These are phyloP conservation scores for Salvia rosmarinus DNA, from an alignment of 257 asterid genomes.

Conservation along the genomic window DNA sequence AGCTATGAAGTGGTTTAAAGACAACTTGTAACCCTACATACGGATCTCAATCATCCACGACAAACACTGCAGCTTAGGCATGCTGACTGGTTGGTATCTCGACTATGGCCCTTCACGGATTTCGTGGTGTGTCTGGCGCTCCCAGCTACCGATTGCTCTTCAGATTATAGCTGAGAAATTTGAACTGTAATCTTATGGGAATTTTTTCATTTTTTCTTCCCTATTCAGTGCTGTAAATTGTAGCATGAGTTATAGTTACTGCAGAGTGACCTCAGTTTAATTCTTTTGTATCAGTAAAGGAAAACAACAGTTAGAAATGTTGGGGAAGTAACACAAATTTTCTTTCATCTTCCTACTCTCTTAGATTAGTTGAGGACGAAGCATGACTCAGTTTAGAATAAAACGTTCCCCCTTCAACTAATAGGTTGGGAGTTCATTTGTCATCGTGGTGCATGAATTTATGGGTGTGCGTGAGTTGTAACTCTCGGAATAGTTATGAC, in stretches of 20 bases:
- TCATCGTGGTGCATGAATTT: too few species aligned
- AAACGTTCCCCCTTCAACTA: too few species aligned
- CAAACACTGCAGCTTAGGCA: neutral
- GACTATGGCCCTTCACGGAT: constrained; percentile 21
- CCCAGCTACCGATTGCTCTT: constrained; percentile 12
- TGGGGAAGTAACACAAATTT: constrained; percentile 19
- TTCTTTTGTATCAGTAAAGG: constrained; percentile 31
- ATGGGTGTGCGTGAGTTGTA: too few species aligned
- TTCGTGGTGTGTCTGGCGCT: constrained; percentile 5
- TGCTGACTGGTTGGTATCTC: constrained; percentile 17
- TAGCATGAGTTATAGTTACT: constrained; percentile 40
- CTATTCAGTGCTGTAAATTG: constrained; percentile 37
- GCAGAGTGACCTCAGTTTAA: constrained; percentile 29
- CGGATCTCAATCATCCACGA: neutral
- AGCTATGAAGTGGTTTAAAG: constrained; percentile 77
- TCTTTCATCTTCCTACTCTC: neutral
- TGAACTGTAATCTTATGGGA: constrained; percentile 32
- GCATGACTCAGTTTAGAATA: too few species aligned
- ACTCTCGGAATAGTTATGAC: too few species aligned
- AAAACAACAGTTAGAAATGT: neutral
- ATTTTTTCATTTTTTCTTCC: constrained; percentile 39
- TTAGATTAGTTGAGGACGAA: too few species aligned
- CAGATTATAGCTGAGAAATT: constrained; percentile 33
- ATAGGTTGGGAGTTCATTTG: too few species aligned
- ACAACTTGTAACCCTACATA: constrained; percentile 52